phyloP scores from a whole-genome alignment of 768 basidiomycete species.

The Amanita phalloides region DNA sequence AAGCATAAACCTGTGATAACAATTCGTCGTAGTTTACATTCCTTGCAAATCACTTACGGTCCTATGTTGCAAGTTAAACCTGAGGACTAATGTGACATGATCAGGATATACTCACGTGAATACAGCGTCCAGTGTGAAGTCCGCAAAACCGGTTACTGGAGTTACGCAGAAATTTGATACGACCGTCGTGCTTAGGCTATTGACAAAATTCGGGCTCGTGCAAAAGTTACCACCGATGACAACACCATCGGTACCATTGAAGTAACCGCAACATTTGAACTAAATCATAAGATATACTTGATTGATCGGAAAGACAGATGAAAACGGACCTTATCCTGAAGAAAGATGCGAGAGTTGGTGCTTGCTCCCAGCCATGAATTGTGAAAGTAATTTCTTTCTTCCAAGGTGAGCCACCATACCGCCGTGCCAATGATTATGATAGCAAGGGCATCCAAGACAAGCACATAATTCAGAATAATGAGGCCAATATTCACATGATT shows the following conservation, averaged over 20 bases:
- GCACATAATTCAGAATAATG: slow-evolving; percentile 65
- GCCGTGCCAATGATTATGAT: slow-evolving; percentile 57
- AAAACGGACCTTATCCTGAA: slow-evolving; percentile 64
- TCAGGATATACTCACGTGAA: slow-evolving; percentile 59
- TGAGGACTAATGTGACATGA: not conserved
- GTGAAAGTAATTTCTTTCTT: slow-evolving; percentile 61
- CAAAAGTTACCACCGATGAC: slow-evolving; percentile 59
- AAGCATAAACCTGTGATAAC: slow-evolving; percentile 55
- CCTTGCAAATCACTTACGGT: slow-evolving; percentile 22
- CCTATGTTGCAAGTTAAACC: slow-evolving; percentile 16
- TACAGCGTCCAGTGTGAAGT: slow-evolving; percentile 64
- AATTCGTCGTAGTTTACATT: slow-evolving; percentile 6
- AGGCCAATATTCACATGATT: slow-evolving; percentile 63
- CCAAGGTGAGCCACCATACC: slow-evolving; percentile 76
- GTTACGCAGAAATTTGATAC: slow-evolving; percentile 57
- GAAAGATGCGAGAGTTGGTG: slow-evolving; percentile 31
- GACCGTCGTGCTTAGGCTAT: slow-evolving; percentile 26
- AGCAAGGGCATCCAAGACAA: slow-evolving; percentile 52
- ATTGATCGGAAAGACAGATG: not conserved
- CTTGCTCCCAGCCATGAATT: slow-evolving; percentile 39
- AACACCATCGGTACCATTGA: slow-evolving; percentile 48
- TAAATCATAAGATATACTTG: slow-evolving; percentile 17
- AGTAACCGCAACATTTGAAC: slow-evolving; percentile 85
- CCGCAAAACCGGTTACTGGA: slow-evolving; percentile 57
- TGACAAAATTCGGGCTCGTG: slow-evolving; percentile 28